Base-by-base conservation (phyloP, 208 protist genomes). In the Acanthamoeba castellanii region DNA sequence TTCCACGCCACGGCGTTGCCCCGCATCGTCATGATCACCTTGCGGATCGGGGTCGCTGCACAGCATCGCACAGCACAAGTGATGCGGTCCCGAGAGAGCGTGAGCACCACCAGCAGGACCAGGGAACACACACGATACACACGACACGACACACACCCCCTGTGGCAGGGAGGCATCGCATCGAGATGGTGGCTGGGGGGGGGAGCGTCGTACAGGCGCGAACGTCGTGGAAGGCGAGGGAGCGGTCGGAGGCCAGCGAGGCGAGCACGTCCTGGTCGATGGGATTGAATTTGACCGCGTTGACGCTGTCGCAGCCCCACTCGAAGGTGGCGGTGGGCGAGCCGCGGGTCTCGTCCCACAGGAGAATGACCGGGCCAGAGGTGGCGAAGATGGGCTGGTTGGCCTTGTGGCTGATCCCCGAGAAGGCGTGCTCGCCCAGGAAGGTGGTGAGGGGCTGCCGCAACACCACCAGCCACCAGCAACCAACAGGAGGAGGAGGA, bases 1-100 rank as follows among this genome's bases (percentile, higher is more conserved):
- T 99, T 99, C 99, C 99, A 99, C 76, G 98, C 96, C 8, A 99
- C 94, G 32, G 97, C 96, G 74, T 99, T 99, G 59, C 96, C 98
- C 72, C 98, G 98, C 98, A 99, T 99, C 68, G 52, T 25, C 7
- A 87, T 94, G 45, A 66, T 87, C 32, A 96, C 50, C 55, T 95
- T 94, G 50, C 70, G 37, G 25, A 94, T 87, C 20, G 64, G 68
- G 9, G 55, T 59, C 11, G 57, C 81, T 89, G 81, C 81, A 45
- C n/a, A n/a, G n/a, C n/a, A n/a, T n/a, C n/a, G n/a, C n/a, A n/a
- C n/a, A n/a, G n/a, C n/a, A n/a, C n/a, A n/a, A n/a, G n/a, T n/a
- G n/a, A n/a, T n/a, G n/a, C n/a, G n/a, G n/a, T n/a, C n/a, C n/a
- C n/a, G n/a, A n/a, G 59, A 66, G 50, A 66, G 34, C 25, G 85